Base-by-base conservation (phyloP, 2,329 filamentous ascomycete genomes). In the Epichloe glyceriae region DNA sequence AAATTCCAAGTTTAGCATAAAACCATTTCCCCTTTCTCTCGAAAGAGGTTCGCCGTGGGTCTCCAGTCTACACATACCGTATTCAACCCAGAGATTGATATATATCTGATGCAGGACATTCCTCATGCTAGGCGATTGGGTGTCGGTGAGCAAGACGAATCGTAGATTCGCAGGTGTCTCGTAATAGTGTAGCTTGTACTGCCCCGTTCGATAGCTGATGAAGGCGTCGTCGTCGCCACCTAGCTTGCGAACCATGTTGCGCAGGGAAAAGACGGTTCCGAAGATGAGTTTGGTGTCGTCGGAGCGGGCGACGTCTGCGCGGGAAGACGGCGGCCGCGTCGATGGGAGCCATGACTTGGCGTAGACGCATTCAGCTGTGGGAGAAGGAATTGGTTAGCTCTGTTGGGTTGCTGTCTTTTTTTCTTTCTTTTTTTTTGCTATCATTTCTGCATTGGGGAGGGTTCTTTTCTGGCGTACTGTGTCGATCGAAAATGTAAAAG, bases 111-210 rank as follows among this genome's bases (percentile, higher is more conserved):
- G 90, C 62, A 98, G 71, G 20, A 95, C 91, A 60, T 94, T 88
- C 43, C 90, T 81, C 81, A 98, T 91, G 68, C 89, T 96, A 58
- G 86, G 79, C 52, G 88, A 86, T 58, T 82, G 85, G 38, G 86
- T 87, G 70, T 97, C 93, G 22, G 93, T 97, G 63, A 97, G 76
- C 83, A 98, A 88, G 64, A 96, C 89, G 64, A 97, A 94, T 64
- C 95, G 94, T 68, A 95, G 83, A 66, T 88, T 94, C 49, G 89
- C 93, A 1, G 90, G 89, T 12, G 93, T 97, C 74, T 98, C 93
- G 76, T 96, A 98, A 74, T 95, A 98, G 72, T 98, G 93, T 60
- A 98, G 79, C 72, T 96, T 96, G 76, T 98, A 98, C 69, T 95
- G 86, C 58, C 79, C 86, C 49, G 93, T 98, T 60, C 88, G 86